Evolutionary conservation across 2,329 filamentous ascomycete genomes (phyloP), one percentile per base, ranked within the genome.

Genomic region (Ceratocystis ficicola): DNA sequence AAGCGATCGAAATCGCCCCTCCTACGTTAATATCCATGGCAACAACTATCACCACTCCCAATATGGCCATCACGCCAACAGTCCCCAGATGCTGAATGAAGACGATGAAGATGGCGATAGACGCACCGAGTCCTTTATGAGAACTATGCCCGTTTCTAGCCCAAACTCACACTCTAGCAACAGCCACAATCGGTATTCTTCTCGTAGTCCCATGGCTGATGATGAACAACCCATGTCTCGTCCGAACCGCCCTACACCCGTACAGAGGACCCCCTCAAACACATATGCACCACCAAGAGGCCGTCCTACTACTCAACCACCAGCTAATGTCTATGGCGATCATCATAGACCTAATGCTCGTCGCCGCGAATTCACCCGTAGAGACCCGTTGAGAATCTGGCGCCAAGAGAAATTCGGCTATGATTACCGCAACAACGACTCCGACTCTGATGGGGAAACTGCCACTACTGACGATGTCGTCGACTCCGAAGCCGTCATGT

Each of bases 401-500:
- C 63, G 48, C n/a, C 52, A 25, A 46, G 90, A 96, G 75, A 86
- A 93, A 71, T 83, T 97, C 72, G 86, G 91, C 67, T 90, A 95
- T 73, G 89, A 94, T 70, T 75, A 76, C 62, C 72, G 72, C 52
- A 87, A 88, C 69, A 87, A 88, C 69, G 77, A 94, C 69, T 91
- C 90, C 5, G 91, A 95, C 70, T 87, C 88, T 0, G 94, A 96
- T 70, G 92, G 94, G 41, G 92, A 96, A 72, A 95, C 90, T 0
- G 91, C 92, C 0, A 88, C 87, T 0, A 90, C 90, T 0, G 92
- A 95, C 70, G 92, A 96, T 66, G 91, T 95, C 17, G 93, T 93
- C 74, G 92, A 96, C 72, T 89, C 95, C 71, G 92, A 96, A 74
- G 93, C 90, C 20, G 86, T 95, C 73, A 85, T 97, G 73, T 96